Evolutionary conservation across 306 rosid genomes (phyloP), one percentile per base, ranked within the genome.

Genomic region (Carpinus viminea): DNA sequence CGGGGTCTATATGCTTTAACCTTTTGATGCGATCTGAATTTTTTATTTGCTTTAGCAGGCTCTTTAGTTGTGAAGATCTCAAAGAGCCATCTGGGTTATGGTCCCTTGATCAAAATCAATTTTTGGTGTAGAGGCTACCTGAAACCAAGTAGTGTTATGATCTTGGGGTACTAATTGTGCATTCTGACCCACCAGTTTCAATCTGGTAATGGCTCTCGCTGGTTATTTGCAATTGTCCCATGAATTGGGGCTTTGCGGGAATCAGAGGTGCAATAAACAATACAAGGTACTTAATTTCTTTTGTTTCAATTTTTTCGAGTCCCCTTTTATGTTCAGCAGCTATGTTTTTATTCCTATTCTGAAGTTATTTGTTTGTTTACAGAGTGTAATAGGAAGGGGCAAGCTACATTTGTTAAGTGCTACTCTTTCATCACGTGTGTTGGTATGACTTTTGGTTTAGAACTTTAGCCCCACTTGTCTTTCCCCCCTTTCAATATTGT

Each of bases 181-280:
- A 74, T 73, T 68, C 76, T 82, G 78, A 79, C 81, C 54, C 34
- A 68, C 68, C 76, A 46, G 41, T 72, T 83, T 77, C 72, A 45
- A 81, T 70, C 53, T 75, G 76, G 78, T 11, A 76, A 95, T 95
- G 98, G 93, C 90, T 85, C 88, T 88, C 78, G 84, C 90, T 68
- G 91, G 92, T 87, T 95, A 95, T 31, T 80, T 92, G 97, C 96
- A 92, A 79, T 77, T 92, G 82, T 81, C 98, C 86, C 82, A 72
- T 80, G 91, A 84, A 36, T 80, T 86, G 87, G 97, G 92, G 84
- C 89, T 85, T 83, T 86, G 95, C 89, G 83, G 85, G 83, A 84
- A 86, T 86, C 91, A 62, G 70, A 85, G 77, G 77, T 77, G 57
- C 80, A 79, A 79, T 73, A 82, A 81, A 83, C 81, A 83, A 75